Conservation (phyloP, 345 rosid species). For the Microthlaspi erraticum region DNA sequence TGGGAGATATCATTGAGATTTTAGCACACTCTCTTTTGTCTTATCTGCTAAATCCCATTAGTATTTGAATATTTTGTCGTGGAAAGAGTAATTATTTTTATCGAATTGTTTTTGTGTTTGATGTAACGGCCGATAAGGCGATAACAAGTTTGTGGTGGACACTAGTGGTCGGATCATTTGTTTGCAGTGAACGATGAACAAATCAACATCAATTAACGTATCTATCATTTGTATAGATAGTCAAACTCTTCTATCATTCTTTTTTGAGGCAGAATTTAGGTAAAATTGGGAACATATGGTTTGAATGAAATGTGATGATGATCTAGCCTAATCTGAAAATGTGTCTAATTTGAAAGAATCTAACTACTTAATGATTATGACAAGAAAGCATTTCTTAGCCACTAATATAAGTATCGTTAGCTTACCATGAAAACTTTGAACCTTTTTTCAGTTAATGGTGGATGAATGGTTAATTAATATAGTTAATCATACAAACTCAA, state of each 20-base stretch:
- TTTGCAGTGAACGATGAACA: background rate
- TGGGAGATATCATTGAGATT: background rate
- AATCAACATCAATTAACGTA: slow-evolving; percentile 9
- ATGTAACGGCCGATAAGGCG: background rate
- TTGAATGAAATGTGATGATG: slow-evolving; percentile 14
- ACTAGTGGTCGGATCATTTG: background rate
- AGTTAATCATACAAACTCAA: slow-evolving; percentile 24
- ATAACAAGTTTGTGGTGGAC: background rate
- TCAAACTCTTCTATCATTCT: slow-evolving; percentile 6
- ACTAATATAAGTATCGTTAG: slow-evolving; percentile 43
- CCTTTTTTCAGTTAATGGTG: slow-evolving; percentile 23
- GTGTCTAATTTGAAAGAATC: slow-evolving; percentile 17
- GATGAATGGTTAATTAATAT: slow-evolving; percentile 25
- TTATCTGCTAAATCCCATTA: background rate
- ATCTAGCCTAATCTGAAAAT: slow-evolving; percentile 15
- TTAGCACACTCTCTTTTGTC: slow-evolving; percentile 9
- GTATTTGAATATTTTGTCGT: background rate
- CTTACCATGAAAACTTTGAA: slow-evolving; percentile 26
- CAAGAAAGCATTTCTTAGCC: slow-evolving; percentile 35
- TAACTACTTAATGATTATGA: slow-evolving; percentile 36
- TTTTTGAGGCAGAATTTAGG: slow-evolving; percentile 20
- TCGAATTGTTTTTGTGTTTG: slow-evolving; percentile 18
- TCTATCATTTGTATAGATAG: slow-evolving; percentile 6
- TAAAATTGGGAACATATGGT: slow-evolving; percentile 17
- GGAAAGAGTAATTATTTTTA: slow-evolving; percentile 8